Evolutionary conservation across 2,329 filamentous ascomycete species (phyloP).

Genomic region (Lasiodiplodia hormozganensis): DNA sequence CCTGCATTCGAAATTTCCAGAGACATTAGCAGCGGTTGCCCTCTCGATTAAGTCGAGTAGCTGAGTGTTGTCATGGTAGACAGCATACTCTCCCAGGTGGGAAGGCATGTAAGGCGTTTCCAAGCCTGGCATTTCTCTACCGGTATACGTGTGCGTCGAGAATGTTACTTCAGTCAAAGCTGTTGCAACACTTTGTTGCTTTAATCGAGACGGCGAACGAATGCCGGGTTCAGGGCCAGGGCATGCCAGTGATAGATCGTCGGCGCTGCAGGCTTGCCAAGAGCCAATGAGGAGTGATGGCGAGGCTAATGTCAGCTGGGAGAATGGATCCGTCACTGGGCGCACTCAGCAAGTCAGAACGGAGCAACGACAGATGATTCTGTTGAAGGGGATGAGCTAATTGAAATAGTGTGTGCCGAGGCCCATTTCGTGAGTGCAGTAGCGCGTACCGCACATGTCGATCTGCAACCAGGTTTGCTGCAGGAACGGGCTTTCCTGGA

Average conservation of each 20-base stretch:
- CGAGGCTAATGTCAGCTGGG: too few species aligned
- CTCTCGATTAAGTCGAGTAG: background rate
- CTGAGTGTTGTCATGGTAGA: background rate
- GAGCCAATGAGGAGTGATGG: too few species aligned
- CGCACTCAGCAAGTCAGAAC: too few species aligned
- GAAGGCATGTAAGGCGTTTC: background rate
- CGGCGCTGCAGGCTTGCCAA: too few species aligned
- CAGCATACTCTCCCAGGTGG: background rate
- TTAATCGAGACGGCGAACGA: background rate
- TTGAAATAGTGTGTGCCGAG: background rate
- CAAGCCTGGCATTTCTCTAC: background rate
- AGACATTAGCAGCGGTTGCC: background rate
- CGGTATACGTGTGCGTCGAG: too few species aligned
- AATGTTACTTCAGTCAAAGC: too few species aligned
- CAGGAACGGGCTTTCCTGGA: background rate
- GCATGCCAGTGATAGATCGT: too few species aligned
- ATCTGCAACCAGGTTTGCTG: background rate
- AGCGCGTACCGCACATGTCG: background rate
- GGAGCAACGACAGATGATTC: background rate
- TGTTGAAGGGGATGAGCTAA: background rate
- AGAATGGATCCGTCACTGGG: background rate
- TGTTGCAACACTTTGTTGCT: too few species aligned
- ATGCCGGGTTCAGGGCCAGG: background rate
- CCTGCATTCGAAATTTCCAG: conserved; percentile 9
- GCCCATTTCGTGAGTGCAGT: background rate